Percentiles rank a stretch among this genome's conserved stretches.
Evolutionary conservation across 2,329 filamentous ascomycete genomes (phyloP).

Genomic region (Alternaria arbusti): DNA sequence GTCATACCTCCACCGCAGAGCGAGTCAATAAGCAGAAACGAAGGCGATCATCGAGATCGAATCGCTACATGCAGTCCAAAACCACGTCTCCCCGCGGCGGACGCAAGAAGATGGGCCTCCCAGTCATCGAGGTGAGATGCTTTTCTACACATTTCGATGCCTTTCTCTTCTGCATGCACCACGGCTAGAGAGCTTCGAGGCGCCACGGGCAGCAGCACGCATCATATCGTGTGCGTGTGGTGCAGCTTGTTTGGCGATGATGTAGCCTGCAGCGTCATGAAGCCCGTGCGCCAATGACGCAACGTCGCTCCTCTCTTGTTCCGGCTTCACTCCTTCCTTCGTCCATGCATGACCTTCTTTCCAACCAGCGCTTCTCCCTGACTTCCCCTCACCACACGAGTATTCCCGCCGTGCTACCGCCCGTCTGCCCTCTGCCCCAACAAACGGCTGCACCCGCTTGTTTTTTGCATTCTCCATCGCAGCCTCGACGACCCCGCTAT

Average conservation of each 20-base stretch:
- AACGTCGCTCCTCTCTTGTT: slow-evolving; percentile 30
- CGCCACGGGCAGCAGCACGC: slow-evolving; percentile 1
- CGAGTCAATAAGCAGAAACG: slow-evolving; percentile 9
- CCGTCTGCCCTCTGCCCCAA: slow-evolving; percentile 14
- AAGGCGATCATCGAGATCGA: slow-evolving; percentile 2
- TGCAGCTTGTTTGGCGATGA: slow-evolving; percentile 30
- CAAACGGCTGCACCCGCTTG: slow-evolving; percentile 24
- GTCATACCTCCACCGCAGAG: slow-evolving; percentile 32
- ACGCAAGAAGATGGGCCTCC: slow-evolving; percentile 33
- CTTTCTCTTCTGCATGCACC: background rate
- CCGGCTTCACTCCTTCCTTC: slow-evolving; percentile 20
- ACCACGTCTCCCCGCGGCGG: slow-evolving; percentile 19
- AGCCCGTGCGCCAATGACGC: slow-evolving; percentile 11
- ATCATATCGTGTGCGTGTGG: slow-evolving; percentile 16
- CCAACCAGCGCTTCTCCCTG: slow-evolving; percentile 21
- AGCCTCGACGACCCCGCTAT: slow-evolving; percentile 27
- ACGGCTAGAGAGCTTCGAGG: background rate
- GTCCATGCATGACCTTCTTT: slow-evolving; percentile 31
- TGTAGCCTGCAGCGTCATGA: slow-evolving; percentile 36
- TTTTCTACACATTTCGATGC: background rate
- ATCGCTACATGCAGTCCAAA: slow-evolving; percentile 26
- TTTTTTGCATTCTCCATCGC: slow-evolving; percentile 8
- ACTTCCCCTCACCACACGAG: slow-evolving; percentile 15
- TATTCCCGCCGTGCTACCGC: slow-evolving; percentile 19
- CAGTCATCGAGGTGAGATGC: slow-evolving; percentile 44